phyloP scores from a whole-genome alignment of 2,329 filamentous ascomycete genomes.

The Ascochyta viciae-villosae region DNA sequence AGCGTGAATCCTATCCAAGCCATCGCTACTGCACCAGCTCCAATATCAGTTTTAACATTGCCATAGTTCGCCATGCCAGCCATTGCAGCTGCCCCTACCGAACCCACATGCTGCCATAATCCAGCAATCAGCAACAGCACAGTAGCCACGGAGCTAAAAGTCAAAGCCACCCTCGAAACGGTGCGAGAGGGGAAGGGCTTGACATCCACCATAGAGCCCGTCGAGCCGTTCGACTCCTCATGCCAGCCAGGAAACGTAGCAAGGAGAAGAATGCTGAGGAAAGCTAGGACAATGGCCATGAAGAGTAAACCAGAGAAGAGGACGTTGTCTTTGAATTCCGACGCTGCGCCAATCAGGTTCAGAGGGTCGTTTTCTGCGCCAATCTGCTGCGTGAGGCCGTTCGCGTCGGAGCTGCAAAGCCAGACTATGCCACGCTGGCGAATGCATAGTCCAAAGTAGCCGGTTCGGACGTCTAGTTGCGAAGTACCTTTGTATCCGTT shows the following conservation, averaged over 20 bases:
- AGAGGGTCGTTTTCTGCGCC: constrained; percentile 91
- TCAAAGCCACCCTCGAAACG: constrained; percentile 89
- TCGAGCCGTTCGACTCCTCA: constrained; percentile 78
- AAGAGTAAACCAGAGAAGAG: constrained; percentile 99
- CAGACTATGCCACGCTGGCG: constrained; percentile 90
- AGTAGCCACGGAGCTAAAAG: constrained; percentile 79
- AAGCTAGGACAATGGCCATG: constrained; percentile 95
- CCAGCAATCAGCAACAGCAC: constrained; percentile 71
- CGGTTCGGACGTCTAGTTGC: constrained; percentile 85
- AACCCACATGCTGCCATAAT: constrained; percentile 93
- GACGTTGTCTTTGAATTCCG: constrained; percentile 96
- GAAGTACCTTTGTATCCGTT: constrained; percentile 87
- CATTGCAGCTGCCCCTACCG: constrained; percentile 93
- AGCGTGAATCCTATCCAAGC: constrained; percentile 97
- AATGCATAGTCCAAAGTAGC: constrained; percentile 97
- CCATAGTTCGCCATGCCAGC: constrained; percentile 92
- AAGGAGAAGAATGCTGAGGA: constrained; percentile 90
- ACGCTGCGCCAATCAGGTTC: constrained; percentile 96
- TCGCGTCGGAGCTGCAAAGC: constrained; percentile 97
- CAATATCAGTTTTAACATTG: constrained; percentile 83
- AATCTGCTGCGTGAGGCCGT: constrained; percentile 85
- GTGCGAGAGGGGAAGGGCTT: constrained; percentile 92
- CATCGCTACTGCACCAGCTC: constrained; percentile 93
- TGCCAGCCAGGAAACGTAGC: constrained; percentile 98
- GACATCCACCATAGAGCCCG: constrained; percentile 83